phyloP scores from a whole-genome alignment of 2,329 filamentous ascomycete genomes.

The Ilyonectria destructans region DNA sequence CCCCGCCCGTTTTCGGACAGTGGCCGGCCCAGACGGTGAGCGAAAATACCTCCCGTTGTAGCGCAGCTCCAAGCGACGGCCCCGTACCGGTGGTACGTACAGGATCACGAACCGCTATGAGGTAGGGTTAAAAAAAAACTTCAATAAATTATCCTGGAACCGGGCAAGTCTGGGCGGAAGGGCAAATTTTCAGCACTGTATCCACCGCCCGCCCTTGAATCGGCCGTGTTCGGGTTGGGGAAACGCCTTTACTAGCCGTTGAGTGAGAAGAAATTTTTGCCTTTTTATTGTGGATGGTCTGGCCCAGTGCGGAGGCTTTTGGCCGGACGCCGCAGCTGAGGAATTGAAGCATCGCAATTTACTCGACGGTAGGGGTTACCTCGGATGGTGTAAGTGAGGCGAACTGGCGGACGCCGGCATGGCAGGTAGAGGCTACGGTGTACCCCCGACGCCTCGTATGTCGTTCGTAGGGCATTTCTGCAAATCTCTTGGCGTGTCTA shows the following conservation, averaged over 20 bases:
- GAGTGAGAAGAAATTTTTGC: slow-evolving; percentile 1
- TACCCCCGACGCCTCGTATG: not conserved
- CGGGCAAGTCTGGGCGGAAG: slow-evolving; percentile 14
- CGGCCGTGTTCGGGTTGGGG: slow-evolving; percentile 25
- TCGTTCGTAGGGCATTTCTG: slow-evolving; percentile 24
- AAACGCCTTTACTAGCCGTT: slow-evolving; percentile 8
- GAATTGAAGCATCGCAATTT: not conserved
- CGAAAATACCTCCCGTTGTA: not conserved
- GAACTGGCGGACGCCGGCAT: slow-evolving; percentile 24
- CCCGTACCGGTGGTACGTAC: not conserved
- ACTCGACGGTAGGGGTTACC: slow-evolving; percentile 7
- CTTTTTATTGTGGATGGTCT: not conserved
- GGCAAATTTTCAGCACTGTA: slow-evolving; percentile 15
- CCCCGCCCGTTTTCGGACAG: slow-evolving; percentile 32
- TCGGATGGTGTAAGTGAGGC: slow-evolving; percentile 22
- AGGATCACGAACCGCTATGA: not conserved
- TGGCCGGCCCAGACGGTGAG: slow-evolving; percentile 30
- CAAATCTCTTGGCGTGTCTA: slow-evolving; percentile 43
- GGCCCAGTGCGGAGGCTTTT: slow-evolving; percentile 2
- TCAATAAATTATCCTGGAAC: slow-evolving; percentile 2
- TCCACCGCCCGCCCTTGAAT: slow-evolving; percentile 13
- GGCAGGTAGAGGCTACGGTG: not conserved
- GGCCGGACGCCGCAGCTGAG: not conserved
- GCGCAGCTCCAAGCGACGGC: not conserved
- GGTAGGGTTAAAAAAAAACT: slow-evolving; percentile 17